phyloP scores from a whole-genome alignment of 345 rosid species.

The Dipteronia sinensis region DNA sequence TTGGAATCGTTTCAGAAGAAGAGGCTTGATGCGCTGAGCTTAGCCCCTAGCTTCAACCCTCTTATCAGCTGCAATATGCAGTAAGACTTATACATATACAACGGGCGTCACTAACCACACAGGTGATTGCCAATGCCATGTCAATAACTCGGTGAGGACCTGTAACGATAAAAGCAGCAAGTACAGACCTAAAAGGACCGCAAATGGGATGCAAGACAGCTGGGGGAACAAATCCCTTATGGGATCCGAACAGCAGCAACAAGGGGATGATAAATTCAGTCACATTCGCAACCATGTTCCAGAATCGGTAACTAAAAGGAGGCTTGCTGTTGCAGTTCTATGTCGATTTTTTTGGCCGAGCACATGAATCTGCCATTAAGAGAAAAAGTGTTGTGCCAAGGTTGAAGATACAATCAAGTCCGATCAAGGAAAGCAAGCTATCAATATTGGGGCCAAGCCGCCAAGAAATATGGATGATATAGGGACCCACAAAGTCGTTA shows the following conservation, averaged over 20 bases:
- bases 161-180: slow-evolving; percentile 83
- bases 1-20: too few species aligned
- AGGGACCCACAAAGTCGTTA: slow-evolving; percentile 88
- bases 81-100: slow-evolving; percentile 66
- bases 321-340: slow-evolving; percentile 55
- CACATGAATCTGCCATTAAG: slow-evolving; percentile 85
- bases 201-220: slow-evolving; percentile 56
- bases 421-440: slow-evolving; percentile 82
- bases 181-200: slow-evolving; percentile 75
- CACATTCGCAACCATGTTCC: slow-evolving; percentile 65
- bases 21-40: slow-evolving; percentile 58
- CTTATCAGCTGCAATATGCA: slow-evolving; percentile 83
- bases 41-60: slow-evolving; percentile 75
- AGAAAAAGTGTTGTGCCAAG: slow-evolving; percentile 81
- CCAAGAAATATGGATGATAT: slow-evolving; percentile 77
- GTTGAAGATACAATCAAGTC: slow-evolving; percentile 87
- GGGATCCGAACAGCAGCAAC: slow-evolving; percentile 56
- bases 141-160: slow-evolving; percentile 74
- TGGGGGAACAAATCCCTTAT: slow-evolving; percentile 72
- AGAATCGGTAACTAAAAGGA: slow-evolving; percentile 76
- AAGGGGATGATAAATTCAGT: slow-evolving; percentile 57
- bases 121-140: slow-evolving; percentile 93
- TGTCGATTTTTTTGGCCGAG: slow-evolving; percentile 46
- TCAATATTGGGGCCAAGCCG: slow-evolving; percentile 84
- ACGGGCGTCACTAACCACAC: slow-evolving; percentile 93